Percentiles rank a stretch among this genome's conserved stretches.
Conservation (phyloP, 345 rosid species). For the Camelina neglecta region DNA sequence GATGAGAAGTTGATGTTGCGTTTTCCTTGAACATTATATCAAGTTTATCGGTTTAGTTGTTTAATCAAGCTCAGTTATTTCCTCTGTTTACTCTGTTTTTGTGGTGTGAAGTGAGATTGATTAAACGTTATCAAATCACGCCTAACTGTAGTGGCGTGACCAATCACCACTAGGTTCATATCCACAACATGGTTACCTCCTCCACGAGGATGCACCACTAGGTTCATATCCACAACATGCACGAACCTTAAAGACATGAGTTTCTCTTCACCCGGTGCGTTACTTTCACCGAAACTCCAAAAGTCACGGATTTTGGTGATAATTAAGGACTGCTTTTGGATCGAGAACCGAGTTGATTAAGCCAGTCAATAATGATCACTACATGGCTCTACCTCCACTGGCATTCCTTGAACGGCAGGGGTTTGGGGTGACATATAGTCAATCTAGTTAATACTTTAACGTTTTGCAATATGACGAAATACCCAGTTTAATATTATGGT, state of each 20-base stretch:
- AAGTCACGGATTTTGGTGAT: not conserved
- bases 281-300: constrained; percentile 27
- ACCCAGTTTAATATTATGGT: too few relatives aligned
- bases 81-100: too few relatives aligned
- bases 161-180: constrained; percentile 46
- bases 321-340: not conserved
- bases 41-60: too few relatives aligned
- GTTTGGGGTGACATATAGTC: too few relatives aligned
- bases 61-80: too few relatives aligned
- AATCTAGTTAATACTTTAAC: too few relatives aligned
- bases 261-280: constrained; percentile 72
- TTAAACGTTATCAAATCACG: constrained; percentile 40
- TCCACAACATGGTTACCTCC: constrained; percentile 64
- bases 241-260: constrained; percentile 77
- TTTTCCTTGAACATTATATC: too few relatives aligned
- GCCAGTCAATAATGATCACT: not conserved
- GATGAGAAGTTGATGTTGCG: too few relatives aligned
- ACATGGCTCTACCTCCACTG: too few relatives aligned
- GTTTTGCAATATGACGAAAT: too few relatives aligned
- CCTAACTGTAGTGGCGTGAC: constrained; percentile 70
- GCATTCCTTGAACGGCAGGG: too few relatives aligned
- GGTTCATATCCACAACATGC: constrained; percentile 75
- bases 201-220: constrained; percentile 41
- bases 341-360: not conserved
- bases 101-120: too few relatives aligned